A percentile compares a stretch with the other conserved stretches of the same genome.
Conservation (phyloP, 2,329 filamentous ascomycete genomes). For the Biscogniauxia marginata region DNA sequence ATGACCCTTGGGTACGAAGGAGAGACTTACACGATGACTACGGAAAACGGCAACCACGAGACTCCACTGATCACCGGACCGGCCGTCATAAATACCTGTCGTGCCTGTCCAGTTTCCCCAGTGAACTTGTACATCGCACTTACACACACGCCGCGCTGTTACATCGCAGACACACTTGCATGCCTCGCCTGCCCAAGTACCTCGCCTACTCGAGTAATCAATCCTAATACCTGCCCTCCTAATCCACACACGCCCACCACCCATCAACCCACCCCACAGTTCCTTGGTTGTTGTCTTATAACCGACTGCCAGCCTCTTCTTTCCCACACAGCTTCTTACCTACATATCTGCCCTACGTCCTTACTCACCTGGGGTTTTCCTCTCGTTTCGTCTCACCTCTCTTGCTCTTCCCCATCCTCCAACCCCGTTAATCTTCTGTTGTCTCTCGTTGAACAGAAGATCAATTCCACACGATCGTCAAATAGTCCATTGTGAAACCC, state of each 20-base stretch:
- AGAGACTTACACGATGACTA: not conserved
- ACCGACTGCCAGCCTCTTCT: not conserved
- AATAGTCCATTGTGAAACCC: not conserved
- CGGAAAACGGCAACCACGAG: not conserved
- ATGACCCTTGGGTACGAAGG: not conserved
- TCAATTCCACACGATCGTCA: not conserved
- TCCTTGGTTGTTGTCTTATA: not conserved
- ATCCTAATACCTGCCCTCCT: not conserved
- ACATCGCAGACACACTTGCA: not conserved
- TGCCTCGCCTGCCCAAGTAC: not conserved
- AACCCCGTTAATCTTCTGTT: slow-evolving; percentile 1
- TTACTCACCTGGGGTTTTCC: not conserved
- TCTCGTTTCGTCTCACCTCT: not conserved
- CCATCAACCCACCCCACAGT: not conserved
- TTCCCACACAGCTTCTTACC: not conserved
- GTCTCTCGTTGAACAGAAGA: slow-evolving; percentile 7
- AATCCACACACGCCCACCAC: not conserved
- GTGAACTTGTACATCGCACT: not conserved
- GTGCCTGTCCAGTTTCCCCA: not conserved
- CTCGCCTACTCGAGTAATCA: not conserved
- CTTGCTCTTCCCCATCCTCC: not conserved
- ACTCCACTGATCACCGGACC: not conserved
- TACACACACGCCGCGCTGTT: not conserved
- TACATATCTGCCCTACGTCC: not conserved
- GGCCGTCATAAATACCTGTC: not conserved